Conservation (phyloP, 2,329 filamentous ascomycete species). For the Rugonectria rugulosa region DNA sequence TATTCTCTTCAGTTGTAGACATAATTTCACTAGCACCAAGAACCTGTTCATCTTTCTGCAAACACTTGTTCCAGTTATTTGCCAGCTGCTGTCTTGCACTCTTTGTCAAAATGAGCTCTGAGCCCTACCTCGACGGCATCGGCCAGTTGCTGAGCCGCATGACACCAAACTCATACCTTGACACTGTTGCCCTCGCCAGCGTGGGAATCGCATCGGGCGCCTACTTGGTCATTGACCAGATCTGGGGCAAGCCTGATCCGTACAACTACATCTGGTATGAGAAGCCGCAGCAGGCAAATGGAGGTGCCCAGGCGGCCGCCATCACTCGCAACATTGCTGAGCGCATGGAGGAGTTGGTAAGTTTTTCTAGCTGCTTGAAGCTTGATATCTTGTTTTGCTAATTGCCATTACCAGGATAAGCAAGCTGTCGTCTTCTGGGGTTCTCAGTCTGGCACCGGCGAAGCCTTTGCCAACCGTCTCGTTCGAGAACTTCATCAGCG, state of each 20-base stretch:
- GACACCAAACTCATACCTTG: conserved; percentile 13
- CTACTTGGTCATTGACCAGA: conserved; percentile 15
- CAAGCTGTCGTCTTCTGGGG: conserved; percentile 22
- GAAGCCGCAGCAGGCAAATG: conserved; percentile 12
- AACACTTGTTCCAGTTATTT: background rate
- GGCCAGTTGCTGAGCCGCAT: conserved; percentile 15
- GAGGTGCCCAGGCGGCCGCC: conserved; percentile 5
- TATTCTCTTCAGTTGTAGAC: background rate
- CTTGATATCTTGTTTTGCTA: background rate
- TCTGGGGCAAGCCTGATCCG: conserved; percentile 18
- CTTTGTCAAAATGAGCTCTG: conserved; percentile 1
- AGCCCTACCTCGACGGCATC: conserved; percentile 11
- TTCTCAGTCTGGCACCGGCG: conserved; percentile 21
- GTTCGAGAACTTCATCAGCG: conserved; percentile 12
- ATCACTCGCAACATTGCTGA: conserved; percentile 18
- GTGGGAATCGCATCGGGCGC: conserved; percentile 14
- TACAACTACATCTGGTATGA: conserved; percentile 21
- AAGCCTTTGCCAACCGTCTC: conserved; percentile 14
- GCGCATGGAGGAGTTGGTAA: conserved; percentile 17
- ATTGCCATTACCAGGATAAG: conserved; percentile 1
- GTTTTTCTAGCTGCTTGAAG: no score
- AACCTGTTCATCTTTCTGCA: background rate
- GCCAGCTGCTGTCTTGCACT: background rate
- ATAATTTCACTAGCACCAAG: background rate
- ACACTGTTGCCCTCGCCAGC: conserved; percentile 1